Percentiles rank a stretch among this genome's conserved stretches.
Evolutionary conservation across 148 eudicot genomes (phyloP).

Genomic region (Rhododendron griersonianum): DNA sequence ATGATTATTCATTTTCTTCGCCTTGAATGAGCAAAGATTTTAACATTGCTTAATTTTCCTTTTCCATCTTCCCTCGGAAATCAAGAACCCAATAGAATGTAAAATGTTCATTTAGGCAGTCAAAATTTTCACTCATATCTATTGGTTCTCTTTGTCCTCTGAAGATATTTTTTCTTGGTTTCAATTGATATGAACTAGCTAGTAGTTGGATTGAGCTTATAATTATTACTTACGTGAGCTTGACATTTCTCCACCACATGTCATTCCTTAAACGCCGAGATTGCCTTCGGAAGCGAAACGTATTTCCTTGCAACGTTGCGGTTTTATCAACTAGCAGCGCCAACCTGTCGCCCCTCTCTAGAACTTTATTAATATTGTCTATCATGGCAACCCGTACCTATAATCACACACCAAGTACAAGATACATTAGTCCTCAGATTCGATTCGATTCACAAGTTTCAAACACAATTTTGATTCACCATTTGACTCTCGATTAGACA

Average conservation of each 20-base stretch:
- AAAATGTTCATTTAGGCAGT: no score
- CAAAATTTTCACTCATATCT: no score
- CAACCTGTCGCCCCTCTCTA: constrained; percentile 93
- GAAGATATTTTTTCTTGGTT: not conserved
- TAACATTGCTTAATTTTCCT: no score
- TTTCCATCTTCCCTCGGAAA: no score
- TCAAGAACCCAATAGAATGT: no score
- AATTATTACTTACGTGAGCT: constrained; percentile 64
- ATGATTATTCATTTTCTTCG: no score
- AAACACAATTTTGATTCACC: not conserved
- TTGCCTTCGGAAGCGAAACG: constrained; percentile 85
- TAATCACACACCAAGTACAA: not conserved
- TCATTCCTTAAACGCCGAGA: constrained; percentile 78
- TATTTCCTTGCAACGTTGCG: constrained; percentile 71
- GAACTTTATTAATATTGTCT: constrained; percentile 89
- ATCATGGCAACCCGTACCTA: constrained; percentile 94
- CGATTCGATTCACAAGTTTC: not conserved
- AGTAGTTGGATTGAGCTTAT: not conserved
- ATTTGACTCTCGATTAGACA: not conserved
- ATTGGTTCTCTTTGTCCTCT: no score
- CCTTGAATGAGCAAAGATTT: no score
- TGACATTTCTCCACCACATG: constrained; percentile 97
- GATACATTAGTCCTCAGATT: not conserved
- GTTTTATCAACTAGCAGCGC: constrained; percentile 92
- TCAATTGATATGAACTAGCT: not conserved